Base-by-base conservation (phyloP, 2,329 filamentous ascomycete genomes). In the Fusarium siculi region DNA sequence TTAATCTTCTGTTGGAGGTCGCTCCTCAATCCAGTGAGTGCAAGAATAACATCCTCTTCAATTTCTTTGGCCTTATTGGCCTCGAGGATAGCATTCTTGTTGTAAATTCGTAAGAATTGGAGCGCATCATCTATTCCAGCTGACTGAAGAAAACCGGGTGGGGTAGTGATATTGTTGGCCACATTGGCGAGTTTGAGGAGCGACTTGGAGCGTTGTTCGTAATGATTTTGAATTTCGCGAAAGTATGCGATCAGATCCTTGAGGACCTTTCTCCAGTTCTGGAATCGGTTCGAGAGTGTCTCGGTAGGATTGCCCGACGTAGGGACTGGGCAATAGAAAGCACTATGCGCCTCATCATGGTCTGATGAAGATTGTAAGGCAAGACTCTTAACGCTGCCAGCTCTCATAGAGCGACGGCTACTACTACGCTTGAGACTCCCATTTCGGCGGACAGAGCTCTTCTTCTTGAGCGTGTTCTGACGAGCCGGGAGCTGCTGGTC, bases 1-100 rank as follows among this genome's bases (percentile, higher is more conserved):
- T 98, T 99, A 82, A 97, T 97, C 85, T 99, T 99, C 81, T 97
- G 94, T 70, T 93, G 93, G 23, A 99, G 86, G 81, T 99, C 96
- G 78, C 91, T 95, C 65, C 96, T 87, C 60, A 99, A 85, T 2
- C 95, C 95, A 5, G 92, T 94, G 63, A 99, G 86, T 58, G 96
- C 95, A 56, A 93, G 87, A 72, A 98, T 94, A 52, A 99, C 95
- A 79, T 98, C 96, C 70, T 92, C 91, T 80, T 98, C 94, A 64
- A 98, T 95, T 71, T 97, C 95, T 64, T 89, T 92, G 5, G 96
- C 94, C 83, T 97, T 98, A 82, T 92, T 94, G 19, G 94, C 91
- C 80, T 98, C 96, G 8, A 88, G 79, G 43, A 97, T 89, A 12
- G 93, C 89, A 68, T 92, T 91, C 79, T 93, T 95, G 84, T 98